Conservation (phyloP, 208 protist genomes). For the Trypanosomatidae sp. region DNA sequence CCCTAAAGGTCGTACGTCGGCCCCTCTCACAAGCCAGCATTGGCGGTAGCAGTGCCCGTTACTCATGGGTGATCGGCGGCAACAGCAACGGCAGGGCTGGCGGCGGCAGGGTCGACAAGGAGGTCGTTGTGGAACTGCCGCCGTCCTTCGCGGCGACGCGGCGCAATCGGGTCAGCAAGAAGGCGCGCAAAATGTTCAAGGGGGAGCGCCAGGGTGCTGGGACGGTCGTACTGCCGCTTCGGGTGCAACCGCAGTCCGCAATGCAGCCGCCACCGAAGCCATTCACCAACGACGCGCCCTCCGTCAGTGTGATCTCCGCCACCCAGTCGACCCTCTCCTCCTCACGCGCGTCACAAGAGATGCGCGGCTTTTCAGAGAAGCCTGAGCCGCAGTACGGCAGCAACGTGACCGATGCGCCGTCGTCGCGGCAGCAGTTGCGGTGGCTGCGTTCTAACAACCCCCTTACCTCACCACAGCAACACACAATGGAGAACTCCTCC, state of each 20-base stretch:
- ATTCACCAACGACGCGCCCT: neutral
- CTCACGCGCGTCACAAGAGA: neutral
- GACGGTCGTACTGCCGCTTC: conserved; percentile 40
- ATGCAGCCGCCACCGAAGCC: too few relatives aligned
- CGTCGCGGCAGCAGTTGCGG: neutral
- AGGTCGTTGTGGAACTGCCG: conserved; percentile 3
- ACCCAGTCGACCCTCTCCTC: neutral
- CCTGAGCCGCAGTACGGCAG: neutral
- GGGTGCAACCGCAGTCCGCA: conserved; percentile 3
- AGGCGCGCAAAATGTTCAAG: conserved; percentile 57
- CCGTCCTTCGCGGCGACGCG: conserved; percentile 36
- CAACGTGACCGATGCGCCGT: neutral
- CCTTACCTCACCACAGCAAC: neutral
- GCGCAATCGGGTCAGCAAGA: conserved; percentile 36
- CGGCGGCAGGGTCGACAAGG: neutral
- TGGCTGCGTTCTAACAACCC: neutral
- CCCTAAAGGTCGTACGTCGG: neutral
- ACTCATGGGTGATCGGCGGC: neutral
- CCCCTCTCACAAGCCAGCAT: neutral
- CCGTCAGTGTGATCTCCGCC: neutral
- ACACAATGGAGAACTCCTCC: conserved; percentile 2
- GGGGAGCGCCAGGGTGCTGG: conserved; percentile 26
- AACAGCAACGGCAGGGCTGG: neutral
- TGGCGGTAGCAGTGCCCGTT: neutral
- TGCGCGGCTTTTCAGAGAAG: neutral